A percentile compares a stretch with the other conserved stretches of the same genome.
Conservation (phyloP, 2,329 filamentous ascomycete genomes). For the Ceratocystis colombiana region DNA sequence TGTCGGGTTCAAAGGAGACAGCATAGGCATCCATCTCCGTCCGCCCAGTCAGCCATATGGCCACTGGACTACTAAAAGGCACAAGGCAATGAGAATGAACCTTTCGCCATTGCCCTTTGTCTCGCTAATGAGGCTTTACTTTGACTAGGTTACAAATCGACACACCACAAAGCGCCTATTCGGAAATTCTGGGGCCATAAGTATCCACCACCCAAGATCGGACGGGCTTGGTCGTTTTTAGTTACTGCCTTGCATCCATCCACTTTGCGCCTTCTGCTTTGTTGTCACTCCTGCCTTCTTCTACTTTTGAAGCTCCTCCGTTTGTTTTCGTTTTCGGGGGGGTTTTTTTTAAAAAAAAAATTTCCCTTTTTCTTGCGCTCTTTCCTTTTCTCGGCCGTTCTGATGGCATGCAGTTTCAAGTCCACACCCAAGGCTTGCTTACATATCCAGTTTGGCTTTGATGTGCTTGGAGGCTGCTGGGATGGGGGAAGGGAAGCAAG, state of each 20-base stretch:
- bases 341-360: too few relatives aligned
- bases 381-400: neutral
- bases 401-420: too few relatives aligned
- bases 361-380: too few relatives aligned
- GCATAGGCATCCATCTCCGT: too few relatives aligned
- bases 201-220: neutral
- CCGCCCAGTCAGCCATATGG: neutral
- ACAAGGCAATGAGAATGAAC: too few relatives aligned
- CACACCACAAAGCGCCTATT: neutral
- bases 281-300: too few relatives aligned
- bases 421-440: too few relatives aligned
- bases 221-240: neutral
- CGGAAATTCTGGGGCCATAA: neutral
- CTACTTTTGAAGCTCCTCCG: neutral
- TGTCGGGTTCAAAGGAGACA: neutral
- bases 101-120: neutral
- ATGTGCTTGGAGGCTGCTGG: too few relatives aligned
- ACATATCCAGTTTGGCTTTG: too few relatives aligned
- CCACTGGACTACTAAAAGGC: neutral
- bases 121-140: neutral
- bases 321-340: neutral
- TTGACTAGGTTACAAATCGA: neutral
- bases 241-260: neutral
- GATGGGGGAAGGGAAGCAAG: too few relatives aligned
- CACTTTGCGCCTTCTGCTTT: neutral